Evolutionary conservation across 352 stramenopile genomes (phyloP).

Genomic region (Pythium rhizo-oryzae): DNA sequence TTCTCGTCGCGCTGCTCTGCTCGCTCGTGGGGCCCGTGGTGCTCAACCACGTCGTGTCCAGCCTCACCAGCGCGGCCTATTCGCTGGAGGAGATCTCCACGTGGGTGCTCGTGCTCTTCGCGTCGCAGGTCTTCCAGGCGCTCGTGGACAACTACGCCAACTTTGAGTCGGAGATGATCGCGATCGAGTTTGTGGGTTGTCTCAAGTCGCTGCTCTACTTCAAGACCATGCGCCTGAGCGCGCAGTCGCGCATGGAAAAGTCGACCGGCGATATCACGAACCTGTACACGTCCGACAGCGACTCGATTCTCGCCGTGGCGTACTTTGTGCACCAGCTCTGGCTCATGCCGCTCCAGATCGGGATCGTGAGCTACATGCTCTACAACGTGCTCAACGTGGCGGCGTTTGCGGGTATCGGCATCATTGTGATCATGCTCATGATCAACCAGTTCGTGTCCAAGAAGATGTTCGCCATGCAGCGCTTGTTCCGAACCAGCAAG

Average conservation of each 20-base stretch:
- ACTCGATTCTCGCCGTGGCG: slow-evolving; percentile 37
- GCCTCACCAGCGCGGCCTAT: slow-evolving; percentile 32
- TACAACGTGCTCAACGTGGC: slow-evolving; percentile 39
- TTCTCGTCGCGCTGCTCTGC: slow-evolving; percentile 42
- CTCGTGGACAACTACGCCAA: slow-evolving; percentile 48
- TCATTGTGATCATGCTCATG: slow-evolving; percentile 43
- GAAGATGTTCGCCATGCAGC: slow-evolving; percentile 30
- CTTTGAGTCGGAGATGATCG: slow-evolving; percentile 49
- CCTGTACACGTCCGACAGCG: slow-evolving; percentile 60
- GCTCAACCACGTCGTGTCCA: slow-evolving; percentile 37
- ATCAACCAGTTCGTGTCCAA: slow-evolving; percentile 43
- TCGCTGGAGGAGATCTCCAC: slow-evolving; percentile 16
- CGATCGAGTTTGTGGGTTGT: slow-evolving; percentile 47
- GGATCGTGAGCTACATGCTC: slow-evolving; percentile 43
- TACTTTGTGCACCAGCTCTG: slow-evolving; percentile 58
- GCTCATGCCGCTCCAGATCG: slow-evolving; percentile 52
- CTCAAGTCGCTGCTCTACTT: slow-evolving; percentile 54
- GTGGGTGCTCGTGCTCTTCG: slow-evolving; percentile 48
- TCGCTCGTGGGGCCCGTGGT: slow-evolving; percentile 48
- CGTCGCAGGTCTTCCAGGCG: slow-evolving; percentile 48
- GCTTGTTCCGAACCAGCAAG: slow-evolving; percentile 27
- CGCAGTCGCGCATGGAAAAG: slow-evolving; percentile 38
- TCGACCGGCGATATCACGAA: slow-evolving; percentile 56
- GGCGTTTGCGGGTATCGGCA: slow-evolving; percentile 42
- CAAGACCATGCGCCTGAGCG: slow-evolving; percentile 49